Conservation (phyloP, 1,284 basidiomycete genomes). For the Chalciporus sp. region DNA sequence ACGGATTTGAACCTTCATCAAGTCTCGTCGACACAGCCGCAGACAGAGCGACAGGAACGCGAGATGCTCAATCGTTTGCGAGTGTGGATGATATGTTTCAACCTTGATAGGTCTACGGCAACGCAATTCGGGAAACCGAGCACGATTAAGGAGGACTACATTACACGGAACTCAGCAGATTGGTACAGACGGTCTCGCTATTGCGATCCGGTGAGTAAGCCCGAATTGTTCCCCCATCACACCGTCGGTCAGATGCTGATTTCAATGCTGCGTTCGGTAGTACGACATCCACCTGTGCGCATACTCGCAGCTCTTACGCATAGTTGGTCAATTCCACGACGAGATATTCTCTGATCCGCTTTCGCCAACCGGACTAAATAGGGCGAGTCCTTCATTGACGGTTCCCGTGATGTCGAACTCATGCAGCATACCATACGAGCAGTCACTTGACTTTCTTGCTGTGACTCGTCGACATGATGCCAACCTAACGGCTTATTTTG, state of each 20-base stretch:
- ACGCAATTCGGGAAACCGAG: constrained; percentile 88
- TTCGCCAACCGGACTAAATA: constrained; percentile 70
- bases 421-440: neutral
- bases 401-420: neutral
- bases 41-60: constrained; percentile 68
- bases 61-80: constrained; percentile 81
- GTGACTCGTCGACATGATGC: constrained; percentile 65
- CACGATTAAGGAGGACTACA: constrained; percentile 83
- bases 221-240: neutral
- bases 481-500: constrained; percentile 55
- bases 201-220: constrained; percentile 52
- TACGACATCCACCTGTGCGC: constrained; percentile 76
- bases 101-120: constrained; percentile 79
- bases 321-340: constrained; percentile 74
- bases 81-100: constrained; percentile 88
- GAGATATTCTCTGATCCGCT: constrained; percentile 75
- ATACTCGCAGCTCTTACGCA: constrained; percentile 67
- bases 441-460: constrained; percentile 67
- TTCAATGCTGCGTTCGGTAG: constrained; percentile 35
- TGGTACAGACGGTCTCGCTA: constrained; percentile 76
- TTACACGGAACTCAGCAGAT: constrained; percentile 70
- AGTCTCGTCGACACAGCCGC: constrained; percentile 57
- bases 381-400: constrained; percentile 40
- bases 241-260: neutral
- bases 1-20: constrained; percentile 86